A percentile compares a stretch with the other conserved stretches of the same genome.
Conservation (phyloP, 2,329 filamentous ascomycete genomes). For the Davidsoniella virescens region DNA sequence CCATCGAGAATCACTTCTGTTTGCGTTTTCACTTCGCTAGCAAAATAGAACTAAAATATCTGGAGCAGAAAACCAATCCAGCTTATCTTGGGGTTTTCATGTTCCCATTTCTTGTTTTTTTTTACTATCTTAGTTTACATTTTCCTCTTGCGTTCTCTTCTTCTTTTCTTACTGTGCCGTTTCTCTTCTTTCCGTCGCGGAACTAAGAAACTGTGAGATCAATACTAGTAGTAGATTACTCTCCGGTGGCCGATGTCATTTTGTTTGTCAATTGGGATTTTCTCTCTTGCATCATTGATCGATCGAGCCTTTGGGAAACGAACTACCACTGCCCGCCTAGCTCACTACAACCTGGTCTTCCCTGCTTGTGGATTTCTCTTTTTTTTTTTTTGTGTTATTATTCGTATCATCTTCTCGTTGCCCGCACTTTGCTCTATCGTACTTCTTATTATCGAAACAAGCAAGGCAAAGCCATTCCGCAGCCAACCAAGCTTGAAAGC, state of each 20-base stretch:
- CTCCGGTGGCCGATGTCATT: too few relatives aligned
- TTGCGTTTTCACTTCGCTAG: neutral
- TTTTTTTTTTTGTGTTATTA: too few relatives aligned
- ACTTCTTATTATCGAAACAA: neutral
- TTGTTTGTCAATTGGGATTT: neutral
- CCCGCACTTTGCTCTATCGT: neutral
- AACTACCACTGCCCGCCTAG: neutral
- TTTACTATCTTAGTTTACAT: neutral
- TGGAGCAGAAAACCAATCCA: neutral
- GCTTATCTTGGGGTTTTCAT: neutral
- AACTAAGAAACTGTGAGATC: too few relatives aligned
- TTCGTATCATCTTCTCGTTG: neutral
- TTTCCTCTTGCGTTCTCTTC: neutral
- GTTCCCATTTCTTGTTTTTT: neutral
- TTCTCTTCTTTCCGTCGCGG: too few relatives aligned
- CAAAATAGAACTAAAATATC: neutral
- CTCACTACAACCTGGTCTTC: too few relatives aligned
- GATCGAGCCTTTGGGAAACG: neutral
- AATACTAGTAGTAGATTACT: too few relatives aligned
- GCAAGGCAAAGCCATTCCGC: neutral
- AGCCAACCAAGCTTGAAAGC: too few relatives aligned
- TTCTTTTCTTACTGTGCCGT: neutral
- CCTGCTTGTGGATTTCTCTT: too few relatives aligned
- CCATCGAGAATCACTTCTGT: neutral
- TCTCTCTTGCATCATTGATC: neutral